Evolutionary conservation across 768 basidiomycete species (phyloP), one percentile per base, ranked within the genome.

Genomic region (Serendipita sp.): DNA sequence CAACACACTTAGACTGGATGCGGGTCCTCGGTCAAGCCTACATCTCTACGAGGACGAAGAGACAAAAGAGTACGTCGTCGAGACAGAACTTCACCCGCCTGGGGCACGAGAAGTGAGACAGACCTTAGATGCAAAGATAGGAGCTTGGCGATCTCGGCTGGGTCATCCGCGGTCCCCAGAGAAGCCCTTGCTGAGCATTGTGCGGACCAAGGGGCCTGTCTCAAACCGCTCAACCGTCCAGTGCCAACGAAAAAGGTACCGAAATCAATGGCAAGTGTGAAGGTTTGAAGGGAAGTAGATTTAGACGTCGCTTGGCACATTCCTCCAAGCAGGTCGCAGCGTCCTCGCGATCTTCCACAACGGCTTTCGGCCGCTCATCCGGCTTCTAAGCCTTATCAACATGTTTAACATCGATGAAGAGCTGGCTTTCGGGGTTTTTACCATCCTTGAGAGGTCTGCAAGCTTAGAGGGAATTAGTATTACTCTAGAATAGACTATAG

Each of bases 11-110:
- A 5, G 55, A 18, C 53, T 45, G 50, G 16, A 36, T 15, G 8
- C n/a, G n/a, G 31, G 6, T 18, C n/a, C 15, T 6, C 62, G 53
- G n/a, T 86, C 87, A 15, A 80, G 83, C 0, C 76, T 90, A 3
- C 87, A 91, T 67, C 72, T 90, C 5, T 76, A 78, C 2, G 88
- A 91, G 67, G 79, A 83, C 65, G 81, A 79, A 0, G 77, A 83
- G 71, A 75, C 77, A 13, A 40, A 40, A 40, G 40, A 40, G 44
- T 89, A 86, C 67, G 66, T 87, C 62, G 75, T 91, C 45, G 85
- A 89, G 69, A 86, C 87, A 1, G 88, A 91, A 69, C 69, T 91
- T 31, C 88, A 23, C 88, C 23, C 87, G 88, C 0, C 82, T 90
- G 31, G 83, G 81, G 71, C 88, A 84, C 75, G 87, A 89, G 68